A percentile compares a stretch with the other conserved stretches of the same genome.
These are phyloP conservation scores for Prunus yedoensis DNA, from an alignment of 331 rosid species.

Conservation along the genomic window DNA sequence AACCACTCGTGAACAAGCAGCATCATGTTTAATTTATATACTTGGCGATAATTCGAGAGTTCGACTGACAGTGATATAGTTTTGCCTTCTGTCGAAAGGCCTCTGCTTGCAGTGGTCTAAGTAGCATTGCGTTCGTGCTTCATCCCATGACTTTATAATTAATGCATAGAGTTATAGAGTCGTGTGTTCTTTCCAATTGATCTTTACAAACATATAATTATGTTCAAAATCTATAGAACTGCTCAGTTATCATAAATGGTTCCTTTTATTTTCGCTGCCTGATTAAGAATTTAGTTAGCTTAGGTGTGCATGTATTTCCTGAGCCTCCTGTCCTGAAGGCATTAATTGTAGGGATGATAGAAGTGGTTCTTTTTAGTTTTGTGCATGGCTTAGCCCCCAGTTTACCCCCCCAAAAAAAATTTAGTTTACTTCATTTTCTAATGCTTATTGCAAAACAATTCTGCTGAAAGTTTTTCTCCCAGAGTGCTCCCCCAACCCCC, in stretches of 20 bases:
- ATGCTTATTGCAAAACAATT: background rate
- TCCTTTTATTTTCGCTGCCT: background rate
- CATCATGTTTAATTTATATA: background rate
- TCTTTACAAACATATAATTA: background rate
- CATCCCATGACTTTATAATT: background rate
- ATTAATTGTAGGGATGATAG: too few relatives aligned
- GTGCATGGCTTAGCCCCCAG: too few relatives aligned
- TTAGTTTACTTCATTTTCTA: background rate
- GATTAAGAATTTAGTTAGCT: background rate
- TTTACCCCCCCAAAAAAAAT: too few relatives aligned
- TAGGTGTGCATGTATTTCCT: too few relatives aligned
- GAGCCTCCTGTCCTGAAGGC: too few relatives aligned
- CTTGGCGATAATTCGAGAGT: constrained; percentile 28
- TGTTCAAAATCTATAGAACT: background rate
- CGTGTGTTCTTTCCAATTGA: background rate
- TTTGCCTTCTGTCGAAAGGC: background rate
- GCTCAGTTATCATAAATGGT: background rate
- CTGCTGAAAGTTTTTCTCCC: background rate
- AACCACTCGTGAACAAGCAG: background rate
- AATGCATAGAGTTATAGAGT: background rate
- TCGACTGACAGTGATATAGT: constrained; percentile 23
- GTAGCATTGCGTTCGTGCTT: background rate
- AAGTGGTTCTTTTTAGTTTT: too few relatives aligned
- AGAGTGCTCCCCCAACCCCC: background rate
- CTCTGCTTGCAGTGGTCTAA: constrained; percentile 16